Base-by-base conservation (phyloP, 108 stramenopile species). In the Mediolabrus comicus region DNA sequence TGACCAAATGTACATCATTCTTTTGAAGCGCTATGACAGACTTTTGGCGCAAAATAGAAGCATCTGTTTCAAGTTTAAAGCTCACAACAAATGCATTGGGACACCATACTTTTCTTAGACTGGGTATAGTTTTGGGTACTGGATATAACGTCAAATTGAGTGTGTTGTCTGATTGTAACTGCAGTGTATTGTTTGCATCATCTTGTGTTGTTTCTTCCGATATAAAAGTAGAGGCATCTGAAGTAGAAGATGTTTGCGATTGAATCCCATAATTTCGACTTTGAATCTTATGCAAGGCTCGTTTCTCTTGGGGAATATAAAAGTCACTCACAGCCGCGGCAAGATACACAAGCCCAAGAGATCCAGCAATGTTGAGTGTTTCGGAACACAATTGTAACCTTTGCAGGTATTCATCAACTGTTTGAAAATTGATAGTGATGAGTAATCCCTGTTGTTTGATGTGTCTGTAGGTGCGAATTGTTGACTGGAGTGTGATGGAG, bases 61-160 rank as follows among this genome's bases (percentile, higher is more conserved):
- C 27, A 81, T 99, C 98, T 0, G 99, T 99, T 85, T 99, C 99
- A 41, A 99, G 86, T 70, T 98, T 98, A 91, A 99, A 99, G 39
- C 92, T 91, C n/a, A 97, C 92, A 6, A 94, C 79, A 75, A 97
- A 98, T 17, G 94, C 91, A 49, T 85, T 55, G 12, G 99, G 97
- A 33, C 95, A 95, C 97, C 97, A 99, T 13, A 59, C 49, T 2
- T 9, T 43, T 52, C 89, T 74, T 14, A 98, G 52, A 30, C 69
- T 52, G 24, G 90, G 90, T 53, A 99, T 92, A 12, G 84, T 74
- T 74, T 99, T 99, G 4, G 99, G 98, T 19, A 98, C 98, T 7
- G 91, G 90, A 33, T 62, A 29, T 10, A 97, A 82, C 19, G 83
- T 83, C 39, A 97, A 68, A 7, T 68, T 79, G 25, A 97, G 70